phyloP scores from a whole-genome alignment of 257 asterid species.

The Nicotiana tabacum region DNA sequence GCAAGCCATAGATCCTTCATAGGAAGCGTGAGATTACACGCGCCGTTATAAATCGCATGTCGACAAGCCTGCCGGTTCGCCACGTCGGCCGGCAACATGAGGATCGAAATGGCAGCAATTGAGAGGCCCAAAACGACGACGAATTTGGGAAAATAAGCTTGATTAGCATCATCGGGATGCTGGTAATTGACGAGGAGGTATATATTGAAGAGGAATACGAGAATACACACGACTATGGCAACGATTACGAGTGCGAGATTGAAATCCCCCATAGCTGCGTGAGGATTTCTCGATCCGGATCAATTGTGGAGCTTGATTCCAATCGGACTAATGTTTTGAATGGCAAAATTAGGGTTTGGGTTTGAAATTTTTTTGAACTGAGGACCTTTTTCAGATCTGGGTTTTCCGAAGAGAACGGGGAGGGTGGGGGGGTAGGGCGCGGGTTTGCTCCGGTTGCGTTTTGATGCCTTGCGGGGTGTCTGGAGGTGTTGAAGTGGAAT shows the following conservation, averaged over 20 bases:
- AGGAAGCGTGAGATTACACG: constrained; percentile 90
- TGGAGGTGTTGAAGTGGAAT: background rate
- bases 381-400: constrained; percentile 2
- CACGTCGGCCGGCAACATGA: constrained; percentile 97
- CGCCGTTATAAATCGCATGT: constrained; percentile 89
- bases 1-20: constrained; percentile 97
- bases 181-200: constrained; percentile 89
- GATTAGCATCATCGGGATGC: constrained; percentile 96
- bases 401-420: background rate
- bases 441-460: background rate
- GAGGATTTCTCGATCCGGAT: constrained; percentile 29
- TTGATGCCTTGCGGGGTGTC: background rate
- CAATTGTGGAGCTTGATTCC: constrained; percentile 17
- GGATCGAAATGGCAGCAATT: constrained; percentile 87
- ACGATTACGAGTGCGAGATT: constrained; percentile 87
- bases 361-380: background rate
- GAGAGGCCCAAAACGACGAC: constrained; percentile 96
- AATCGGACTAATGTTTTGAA: background rate
- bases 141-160: constrained; percentile 94
- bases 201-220: constrained; percentile 76
- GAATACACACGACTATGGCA: constrained; percentile 73
- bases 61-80: constrained; percentile 97
- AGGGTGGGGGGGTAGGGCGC: background rate
- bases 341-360: constrained; percentile 12
- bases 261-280: constrained; percentile 87